Evolutionary conservation across 495 filamentous ascomycete genomes (phyloP), one percentile per base, ranked within the genome.

Genomic region (Neurospora sp.): DNA sequence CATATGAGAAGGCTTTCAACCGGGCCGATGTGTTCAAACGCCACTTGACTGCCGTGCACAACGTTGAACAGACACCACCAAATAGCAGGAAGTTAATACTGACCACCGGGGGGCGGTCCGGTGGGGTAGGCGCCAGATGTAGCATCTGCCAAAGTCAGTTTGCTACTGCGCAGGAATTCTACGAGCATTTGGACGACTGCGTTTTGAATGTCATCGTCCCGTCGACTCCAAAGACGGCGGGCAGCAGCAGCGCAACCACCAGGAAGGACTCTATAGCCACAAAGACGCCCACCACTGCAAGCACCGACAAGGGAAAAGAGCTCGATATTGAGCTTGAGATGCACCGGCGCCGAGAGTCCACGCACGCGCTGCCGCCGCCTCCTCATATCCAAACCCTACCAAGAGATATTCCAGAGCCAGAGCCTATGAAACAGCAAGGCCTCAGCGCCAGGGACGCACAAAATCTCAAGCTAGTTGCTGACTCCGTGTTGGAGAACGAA

Each of bases 1-100:
- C 94, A 1, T 93, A 92, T 3, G 96, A 98, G 81, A 99, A 99
- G 86, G 96, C 93, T 72, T 99, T 99, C 84, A 99, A 99, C 84
- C 89, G 96, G 27, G 96, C 96, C 37, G 96, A 99, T 78, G 96
- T 99, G 62, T 99, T 99, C 87, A 99, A 98, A 86, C 89, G 96
- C 35, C 96, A 99, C 80, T 84, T 99, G 73, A 97, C 94, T 37
- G 92, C 94, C 1, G 93, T 97, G 1, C 96, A 99, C 79, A 90
- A 91, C 31, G 96, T 98, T 37, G 96, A 99, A 79, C 96, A 99
- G 81, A 96, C 92, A 0, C 92, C 96, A 11, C 95, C 96, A 0
- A 98, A 99, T 81, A 93, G 93, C 82, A 90, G 96, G 76, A 97
- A 94, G 89, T 39, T 83, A 69, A 75, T 82, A 14, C 54, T 82